Base-by-base conservation (phyloP, 2,329 filamentous ascomycete species). In the Apiospora arundinis region DNA sequence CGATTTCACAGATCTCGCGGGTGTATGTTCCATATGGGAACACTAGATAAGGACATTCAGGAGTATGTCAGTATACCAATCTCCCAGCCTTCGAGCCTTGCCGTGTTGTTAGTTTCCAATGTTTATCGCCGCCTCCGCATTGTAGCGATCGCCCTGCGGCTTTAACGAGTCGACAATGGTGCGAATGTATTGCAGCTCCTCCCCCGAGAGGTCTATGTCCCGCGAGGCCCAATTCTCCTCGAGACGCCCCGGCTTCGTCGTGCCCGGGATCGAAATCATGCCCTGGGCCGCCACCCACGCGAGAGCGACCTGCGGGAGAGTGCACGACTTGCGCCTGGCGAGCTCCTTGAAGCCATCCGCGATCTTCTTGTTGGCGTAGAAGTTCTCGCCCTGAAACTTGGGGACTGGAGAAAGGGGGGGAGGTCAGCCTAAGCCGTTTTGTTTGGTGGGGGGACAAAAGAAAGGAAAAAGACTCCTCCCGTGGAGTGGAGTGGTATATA, bases 371-470 rank as follows among this genome's bases (percentile, higher is more conserved):
- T 85, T 85, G 70, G 83, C 82, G 76, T 82, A 84, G 70, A 85
- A 84, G 70, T 85, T 85, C 5, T 85, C 83, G 9, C 83, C 83
- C 69, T 85, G 83, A 73, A 81, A 81, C 68, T 81, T 81, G 60
- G 79, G 79, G 11, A 72, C 76, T 79, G 56, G 44, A 66, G 46
- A 42, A 25, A 37, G 42, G 37, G 40, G 14, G 1, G 21, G 23
- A 25, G 23, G 48, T 52, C 48, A 52, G 48, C 48, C 18, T 42
- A 42, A 42, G 40, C 40, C 40, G 40, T 42, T 42, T 42, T 42
- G 40, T 42, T 42, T 42, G 48, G 48, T 7, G n/a, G 6, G 48
- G 48, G 48, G 48, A 42, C 40, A 6, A 6, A 42, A 42, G 40
- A 42, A 42, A 42, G 40, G 40, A 42, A 42, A 42, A 42, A 12